These are phyloP conservation scores for Anthoceros angustus DNA, from an alignment of 225 moss, liverwort and hornwort genomes.

Conservation along the genomic window DNA sequence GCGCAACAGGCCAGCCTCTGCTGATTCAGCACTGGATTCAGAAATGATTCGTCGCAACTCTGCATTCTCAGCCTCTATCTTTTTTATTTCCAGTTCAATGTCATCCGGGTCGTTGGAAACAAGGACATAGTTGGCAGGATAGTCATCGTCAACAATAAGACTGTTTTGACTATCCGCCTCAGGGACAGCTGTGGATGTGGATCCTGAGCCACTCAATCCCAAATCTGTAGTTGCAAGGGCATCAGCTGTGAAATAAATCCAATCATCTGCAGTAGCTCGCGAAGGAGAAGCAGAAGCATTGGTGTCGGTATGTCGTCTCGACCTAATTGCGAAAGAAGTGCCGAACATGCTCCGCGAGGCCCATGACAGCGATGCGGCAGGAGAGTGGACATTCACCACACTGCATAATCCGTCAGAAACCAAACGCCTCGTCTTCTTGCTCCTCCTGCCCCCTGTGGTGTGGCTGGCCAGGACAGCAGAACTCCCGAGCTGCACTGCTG, in stretches of 20 bases:
- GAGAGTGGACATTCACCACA: neutral
- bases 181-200: neutral
- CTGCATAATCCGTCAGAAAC: neutral
- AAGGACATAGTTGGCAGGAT: constrained; percentile 11
- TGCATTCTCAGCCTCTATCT: constrained; percentile 8
- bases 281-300: neutral
- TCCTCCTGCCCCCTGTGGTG: neutral
- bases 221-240: neutral
- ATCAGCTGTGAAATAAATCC: neutral
- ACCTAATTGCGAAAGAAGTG: neutral
- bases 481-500: neutral
- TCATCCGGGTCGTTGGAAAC: constrained; percentile 11
- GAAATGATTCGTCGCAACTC: constrained; percentile 9
- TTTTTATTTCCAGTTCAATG: constrained; percentile 7
- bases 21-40: constrained; percentile 12
- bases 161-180: neutral
- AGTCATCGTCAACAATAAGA: constrained; percentile 9
- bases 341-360: neutral
- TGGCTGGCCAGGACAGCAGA: neutral
- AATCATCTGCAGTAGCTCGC: neutral
- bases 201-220: neutral
- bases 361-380: neutral
- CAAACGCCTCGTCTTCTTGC: neutral
- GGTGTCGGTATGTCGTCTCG: neutral
- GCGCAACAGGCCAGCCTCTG: constrained; percentile 6